Percentiles rank a stretch among this genome's conserved stretches.
Evolutionary conservation across 2,329 filamentous ascomycete species (phyloP).

Genomic region (Cadophora luteo-olivacea): DNA sequence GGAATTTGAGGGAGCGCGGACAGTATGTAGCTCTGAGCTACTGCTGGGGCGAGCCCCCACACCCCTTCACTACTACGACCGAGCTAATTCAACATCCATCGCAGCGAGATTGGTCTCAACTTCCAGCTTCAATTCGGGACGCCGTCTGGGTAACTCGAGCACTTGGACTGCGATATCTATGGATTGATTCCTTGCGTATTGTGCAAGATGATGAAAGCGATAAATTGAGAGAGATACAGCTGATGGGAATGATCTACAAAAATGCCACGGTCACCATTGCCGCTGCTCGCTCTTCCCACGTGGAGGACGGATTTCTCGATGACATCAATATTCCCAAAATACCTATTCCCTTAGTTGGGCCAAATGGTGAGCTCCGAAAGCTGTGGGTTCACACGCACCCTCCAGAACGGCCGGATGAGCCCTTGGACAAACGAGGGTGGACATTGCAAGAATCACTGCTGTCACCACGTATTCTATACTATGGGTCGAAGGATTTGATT

Average conservation of each 20-base stretch:
- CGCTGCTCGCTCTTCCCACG: neutral
- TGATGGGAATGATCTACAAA: slow-evolving; percentile 10
- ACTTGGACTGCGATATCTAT: slow-evolving; percentile 8
- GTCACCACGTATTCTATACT: slow-evolving; percentile 15
- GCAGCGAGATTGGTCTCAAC: slow-evolving; percentile 4
- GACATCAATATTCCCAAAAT: neutral
- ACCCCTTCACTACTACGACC: neutral
- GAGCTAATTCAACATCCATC: slow-evolving; percentile 6
- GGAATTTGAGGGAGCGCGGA: neutral
- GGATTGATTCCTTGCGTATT: slow-evolving; percentile 23
- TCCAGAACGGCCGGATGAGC: neutral
- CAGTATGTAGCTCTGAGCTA: slow-evolving; percentile 19
- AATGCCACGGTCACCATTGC: slow-evolving; percentile 12
- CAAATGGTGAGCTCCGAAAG: neutral
- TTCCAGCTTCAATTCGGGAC: slow-evolving; percentile 14
- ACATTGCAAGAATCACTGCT: slow-evolving; percentile 18
- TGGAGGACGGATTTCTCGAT: slow-evolving; percentile 2
- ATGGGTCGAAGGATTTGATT: neutral
- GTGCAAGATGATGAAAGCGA: slow-evolving; percentile 18
- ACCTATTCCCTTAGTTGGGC: neutral
- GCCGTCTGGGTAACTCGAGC: slow-evolving; percentile 10
- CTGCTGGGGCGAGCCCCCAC: slow-evolving; percentile 12
- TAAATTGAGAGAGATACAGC: slow-evolving; percentile 3
- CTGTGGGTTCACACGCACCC: slow-evolving; percentile 5
- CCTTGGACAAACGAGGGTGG: slow-evolving; percentile 9